These are phyloP conservation scores for Sphagnum fallax DNA, from an alignment of 228 moss, liverwort and hornwort genomes.

Conservation along the genomic window DNA sequence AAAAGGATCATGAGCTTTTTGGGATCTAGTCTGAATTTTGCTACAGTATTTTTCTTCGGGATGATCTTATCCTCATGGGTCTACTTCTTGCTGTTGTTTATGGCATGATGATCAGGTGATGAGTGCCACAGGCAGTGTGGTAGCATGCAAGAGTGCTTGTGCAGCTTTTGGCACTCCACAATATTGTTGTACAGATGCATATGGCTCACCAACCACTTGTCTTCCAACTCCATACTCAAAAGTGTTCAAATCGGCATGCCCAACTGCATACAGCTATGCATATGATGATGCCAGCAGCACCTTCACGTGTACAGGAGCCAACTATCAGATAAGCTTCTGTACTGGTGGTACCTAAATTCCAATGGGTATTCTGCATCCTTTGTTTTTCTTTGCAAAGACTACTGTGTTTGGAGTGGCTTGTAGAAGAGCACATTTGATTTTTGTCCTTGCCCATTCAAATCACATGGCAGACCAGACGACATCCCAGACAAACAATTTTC, in stretches of 20 bases:
- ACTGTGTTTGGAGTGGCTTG: no score
- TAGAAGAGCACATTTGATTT: no score
- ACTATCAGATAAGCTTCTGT: constrained; percentile 39
- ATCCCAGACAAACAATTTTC: no score
- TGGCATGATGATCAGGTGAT: background rate
- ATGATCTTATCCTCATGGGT: no score
- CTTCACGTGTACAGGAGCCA: constrained; percentile 34
- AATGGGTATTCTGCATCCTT: no score
- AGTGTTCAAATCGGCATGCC: constrained; percentile 67
- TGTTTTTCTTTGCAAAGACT: no score
- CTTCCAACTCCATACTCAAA: constrained; percentile 50
- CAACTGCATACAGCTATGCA: constrained; percentile 58
- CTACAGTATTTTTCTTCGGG: no score
- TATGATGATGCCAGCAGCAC: constrained; percentile 54
- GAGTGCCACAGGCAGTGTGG: constrained; percentile 13
- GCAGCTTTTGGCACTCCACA: constrained; percentile 35
- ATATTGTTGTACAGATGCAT: constrained; percentile 74
- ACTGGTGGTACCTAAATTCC: background rate
- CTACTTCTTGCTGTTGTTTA: no score
- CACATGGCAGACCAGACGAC: no score
- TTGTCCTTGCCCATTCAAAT: no score
- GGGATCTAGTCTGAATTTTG: no score
- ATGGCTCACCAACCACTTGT: constrained; percentile 44
- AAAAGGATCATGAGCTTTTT: no score
- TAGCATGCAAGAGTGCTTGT: constrained; percentile 82